These are phyloP conservation scores for Boletus barrowsii DNA, from an alignment of 768 basidiomycete species.

Conservation along the genomic window DNA sequence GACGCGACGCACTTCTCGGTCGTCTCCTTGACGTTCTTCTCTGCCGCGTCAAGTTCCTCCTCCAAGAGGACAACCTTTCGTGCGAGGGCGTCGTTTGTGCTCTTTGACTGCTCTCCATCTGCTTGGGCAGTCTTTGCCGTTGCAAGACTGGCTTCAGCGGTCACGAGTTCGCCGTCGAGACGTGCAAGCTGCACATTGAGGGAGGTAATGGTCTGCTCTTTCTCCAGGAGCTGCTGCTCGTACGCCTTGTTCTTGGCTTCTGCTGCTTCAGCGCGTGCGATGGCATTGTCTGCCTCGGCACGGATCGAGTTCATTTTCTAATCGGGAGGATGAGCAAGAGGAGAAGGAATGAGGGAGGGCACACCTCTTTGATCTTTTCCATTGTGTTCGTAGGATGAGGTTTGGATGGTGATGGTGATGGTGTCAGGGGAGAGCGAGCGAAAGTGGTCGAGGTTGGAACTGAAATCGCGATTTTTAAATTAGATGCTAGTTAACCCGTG, in stretches of 20 bases:
- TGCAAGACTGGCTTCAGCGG: constrained; percentile 60
- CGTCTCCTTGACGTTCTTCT: constrained; percentile 96
- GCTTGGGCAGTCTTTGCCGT: constrained; percentile 62
- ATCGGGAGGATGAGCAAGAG: neutral
- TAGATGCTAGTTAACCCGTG: constrained; percentile 26
- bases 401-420: neutral
- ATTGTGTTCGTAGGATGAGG: constrained; percentile 28
- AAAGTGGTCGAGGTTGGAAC: constrained; percentile 12
- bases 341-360: neutral
- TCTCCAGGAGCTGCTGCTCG: constrained; percentile 70
- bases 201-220: constrained; percentile 85
- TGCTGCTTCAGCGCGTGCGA: constrained; percentile 81
- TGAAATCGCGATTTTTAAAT: constrained; percentile 11
- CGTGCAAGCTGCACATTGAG: constrained; percentile 66
- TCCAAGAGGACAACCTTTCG: constrained; percentile 91
- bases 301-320: constrained; percentile 80
- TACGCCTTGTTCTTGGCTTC: constrained; percentile 79
- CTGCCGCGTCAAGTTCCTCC: constrained; percentile 92
- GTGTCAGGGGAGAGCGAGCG: constrained; percentile 6
- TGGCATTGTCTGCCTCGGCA: constrained; percentile 77
- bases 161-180: constrained; percentile 67
- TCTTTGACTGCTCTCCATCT: constrained; percentile 69
- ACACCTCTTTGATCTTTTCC: constrained; percentile 50
- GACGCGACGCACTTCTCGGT: constrained; percentile 79
- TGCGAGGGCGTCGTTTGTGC: constrained; percentile 65